Percentiles rank a stretch among this genome's conserved stretches.
phyloP scores from a whole-genome alignment of 306 rosid species.

The Senna tora region DNA sequence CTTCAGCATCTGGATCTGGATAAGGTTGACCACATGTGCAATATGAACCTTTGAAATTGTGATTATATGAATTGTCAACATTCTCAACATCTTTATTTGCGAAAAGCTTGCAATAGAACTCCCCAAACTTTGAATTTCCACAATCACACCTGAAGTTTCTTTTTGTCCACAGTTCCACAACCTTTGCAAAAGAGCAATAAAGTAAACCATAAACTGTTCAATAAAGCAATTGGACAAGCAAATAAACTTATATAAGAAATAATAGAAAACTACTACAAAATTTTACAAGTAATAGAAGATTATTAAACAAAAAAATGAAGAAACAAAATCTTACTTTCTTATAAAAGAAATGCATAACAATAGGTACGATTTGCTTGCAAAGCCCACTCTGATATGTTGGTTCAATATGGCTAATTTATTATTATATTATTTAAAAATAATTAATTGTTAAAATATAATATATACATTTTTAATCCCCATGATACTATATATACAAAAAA shows the following conservation, averaged over 20 bases:
- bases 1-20: slow-evolving; percentile 94
- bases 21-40: slow-evolving; percentile 93
- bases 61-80: slow-evolving; percentile 74
- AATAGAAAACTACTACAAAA: slow-evolving; percentile 1
- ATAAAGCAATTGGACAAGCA: slow-evolving; percentile 13
- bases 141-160: slow-evolving; percentile 95
- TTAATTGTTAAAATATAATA: too few species aligned
- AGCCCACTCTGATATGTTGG: slow-evolving; percentile 4
- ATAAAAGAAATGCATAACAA: not conserved
- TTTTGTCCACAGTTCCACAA: slow-evolving; percentile 97
- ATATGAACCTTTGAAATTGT: slow-evolving; percentile 87
- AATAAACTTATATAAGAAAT: slow-evolving; percentile 13
- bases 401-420: slow-evolving; percentile 13
- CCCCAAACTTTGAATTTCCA: slow-evolving; percentile 97
- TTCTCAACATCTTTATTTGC: slow-evolving; percentile 85
- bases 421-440: too few species aligned
- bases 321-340: not conserved
- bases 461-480: too few species aligned
- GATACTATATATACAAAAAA: too few species aligned
- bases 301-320: not conserved
- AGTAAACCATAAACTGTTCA: slow-evolving; percentile 25
- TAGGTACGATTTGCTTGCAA: slow-evolving; percentile 9
- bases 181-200: slow-evolving; percentile 52
- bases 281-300: slow-evolving; percentile 9
- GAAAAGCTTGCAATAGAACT: slow-evolving; percentile 75